A percentile compares a stretch with the other conserved stretches of the same genome.
Conservation (phyloP, 345 rosid species). For the Sonneratia alba region DNA sequence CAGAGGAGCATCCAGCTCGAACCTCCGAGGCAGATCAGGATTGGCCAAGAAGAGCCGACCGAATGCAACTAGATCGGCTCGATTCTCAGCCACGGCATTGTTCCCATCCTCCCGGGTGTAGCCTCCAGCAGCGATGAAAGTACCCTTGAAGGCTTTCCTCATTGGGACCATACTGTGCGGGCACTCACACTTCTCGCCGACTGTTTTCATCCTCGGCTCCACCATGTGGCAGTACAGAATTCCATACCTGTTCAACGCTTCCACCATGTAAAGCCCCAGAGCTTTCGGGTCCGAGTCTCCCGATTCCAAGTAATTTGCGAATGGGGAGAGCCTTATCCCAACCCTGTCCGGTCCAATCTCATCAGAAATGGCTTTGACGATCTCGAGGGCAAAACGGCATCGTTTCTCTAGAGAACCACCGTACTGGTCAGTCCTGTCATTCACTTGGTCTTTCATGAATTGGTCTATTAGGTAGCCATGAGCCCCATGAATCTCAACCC, state of each 20-base stretch:
- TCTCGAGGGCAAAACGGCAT: conserved; percentile 51
- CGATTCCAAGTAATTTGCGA: conserved; percentile 35
- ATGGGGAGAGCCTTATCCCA: conserved; percentile 66
- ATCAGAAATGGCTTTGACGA: conserved; percentile 47
- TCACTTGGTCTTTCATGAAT: conserved; percentile 61
- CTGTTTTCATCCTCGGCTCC: conserved; percentile 46
- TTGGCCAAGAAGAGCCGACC: conserved; percentile 57
- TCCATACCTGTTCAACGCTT: conserved; percentile 42
- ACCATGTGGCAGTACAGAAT: conserved; percentile 64
- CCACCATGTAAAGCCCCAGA: conserved; percentile 50
- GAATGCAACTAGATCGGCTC: conserved; percentile 48
- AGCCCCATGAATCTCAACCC: conserved; percentile 79
- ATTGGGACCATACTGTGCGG: conserved; percentile 37
- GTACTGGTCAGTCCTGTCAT: conserved; percentile 60
- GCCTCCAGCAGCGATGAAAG: conserved; percentile 57
- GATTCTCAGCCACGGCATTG: conserved; percentile 31
- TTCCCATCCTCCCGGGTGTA: conserved; percentile 43
- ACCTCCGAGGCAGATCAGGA: conserved; percentile 66
- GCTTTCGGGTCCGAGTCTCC: conserved; percentile 58
- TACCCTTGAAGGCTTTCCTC: conserved; percentile 61
- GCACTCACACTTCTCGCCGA: conserved; percentile 17
- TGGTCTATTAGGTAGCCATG: conserved; percentile 60
- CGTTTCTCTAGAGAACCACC: conserved; percentile 66
- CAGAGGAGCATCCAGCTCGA: conserved; percentile 42
- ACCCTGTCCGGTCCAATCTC: conserved; percentile 71